Evolutionary conservation across 2,329 filamentous ascomycete genomes (phyloP).

Genomic region (Emergomyces africanus): DNA sequence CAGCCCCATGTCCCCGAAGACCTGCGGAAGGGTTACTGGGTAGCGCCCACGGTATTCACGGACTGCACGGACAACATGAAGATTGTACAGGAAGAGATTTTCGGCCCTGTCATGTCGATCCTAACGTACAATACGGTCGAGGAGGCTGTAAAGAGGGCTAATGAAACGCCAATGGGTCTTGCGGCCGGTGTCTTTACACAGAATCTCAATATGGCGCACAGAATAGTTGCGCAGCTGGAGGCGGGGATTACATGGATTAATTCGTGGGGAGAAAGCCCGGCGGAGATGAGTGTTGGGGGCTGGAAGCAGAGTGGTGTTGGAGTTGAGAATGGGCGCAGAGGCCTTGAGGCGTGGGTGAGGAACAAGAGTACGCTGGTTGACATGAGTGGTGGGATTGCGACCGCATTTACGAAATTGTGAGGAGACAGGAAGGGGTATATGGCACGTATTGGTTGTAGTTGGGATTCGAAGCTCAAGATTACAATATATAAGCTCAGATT

Average conservation of each 20-base stretch:
- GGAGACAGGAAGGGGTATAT: background rate
- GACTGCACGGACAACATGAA: constrained; percentile 74
- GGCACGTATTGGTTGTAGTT: background rate
- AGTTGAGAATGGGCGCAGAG: constrained; percentile 71
- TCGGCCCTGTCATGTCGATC: constrained; percentile 76
- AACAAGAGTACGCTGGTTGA: constrained; percentile 86
- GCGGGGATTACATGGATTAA: constrained; percentile 89
- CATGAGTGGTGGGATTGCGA: constrained; percentile 57
- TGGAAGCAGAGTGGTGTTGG: constrained; percentile 87
- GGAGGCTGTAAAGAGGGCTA: constrained; percentile 59
- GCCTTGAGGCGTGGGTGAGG: constrained; percentile 67
- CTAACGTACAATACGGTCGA: constrained; percentile 59
- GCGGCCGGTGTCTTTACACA: constrained; percentile 74
- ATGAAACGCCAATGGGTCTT: constrained; percentile 63
- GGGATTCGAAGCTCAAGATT: background rate
- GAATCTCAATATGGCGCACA: constrained; percentile 61
- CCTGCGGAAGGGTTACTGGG: constrained; percentile 61
- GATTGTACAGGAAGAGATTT: constrained; percentile 73
- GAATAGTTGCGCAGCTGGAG: constrained; percentile 56
- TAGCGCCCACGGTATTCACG: constrained; percentile 72
- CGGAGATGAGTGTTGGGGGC: constrained; percentile 84
- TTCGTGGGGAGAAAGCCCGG: constrained; percentile 83
- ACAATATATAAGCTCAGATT: background rate
- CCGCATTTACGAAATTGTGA: constrained; percentile 60
- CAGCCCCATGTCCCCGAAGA: constrained; percentile 36